These are phyloP conservation scores for Streptanthus diversifolius DNA, from an alignment of 345 rosid genomes.

Conservation along the genomic window DNA sequence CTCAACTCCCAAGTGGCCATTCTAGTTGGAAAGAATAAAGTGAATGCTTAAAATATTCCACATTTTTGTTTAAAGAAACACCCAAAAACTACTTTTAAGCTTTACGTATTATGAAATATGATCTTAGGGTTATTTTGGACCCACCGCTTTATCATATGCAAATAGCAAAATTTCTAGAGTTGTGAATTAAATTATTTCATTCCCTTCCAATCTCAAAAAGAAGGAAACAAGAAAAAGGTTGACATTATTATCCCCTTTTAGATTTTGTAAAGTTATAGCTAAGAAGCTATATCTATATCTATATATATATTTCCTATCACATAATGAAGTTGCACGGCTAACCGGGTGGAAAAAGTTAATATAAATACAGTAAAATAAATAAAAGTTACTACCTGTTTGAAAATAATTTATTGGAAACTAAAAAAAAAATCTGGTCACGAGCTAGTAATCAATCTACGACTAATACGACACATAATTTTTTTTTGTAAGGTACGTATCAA, in stretches of 20 bases:
- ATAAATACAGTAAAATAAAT: background rate
- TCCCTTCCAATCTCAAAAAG: constrained; percentile 20
- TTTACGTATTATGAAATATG: constrained; percentile 13
- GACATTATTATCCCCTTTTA: constrained; percentile 29
- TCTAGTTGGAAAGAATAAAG: constrained; percentile 29
- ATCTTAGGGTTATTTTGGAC: constrained; percentile 25
- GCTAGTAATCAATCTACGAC: background rate
- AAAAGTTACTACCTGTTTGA: background rate
- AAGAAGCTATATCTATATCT: constrained; percentile 9
- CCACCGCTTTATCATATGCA: constrained; percentile 33
- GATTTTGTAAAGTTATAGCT: constrained; percentile 27
- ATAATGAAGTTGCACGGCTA: constrained; percentile 14
- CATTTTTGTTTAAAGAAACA: constrained; percentile 7
- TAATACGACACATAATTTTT: background rate
- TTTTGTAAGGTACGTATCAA: background rate
- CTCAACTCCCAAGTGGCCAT: constrained; percentile 24
- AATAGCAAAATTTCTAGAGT: constrained; percentile 32
- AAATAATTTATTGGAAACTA: background rate
- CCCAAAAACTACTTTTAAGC: constrained; percentile 31
- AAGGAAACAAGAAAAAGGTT: constrained; percentile 31
- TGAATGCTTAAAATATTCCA: constrained; percentile 20
- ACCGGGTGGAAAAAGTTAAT: background rate
- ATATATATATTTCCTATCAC: constrained; percentile 6
- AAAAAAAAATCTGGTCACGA: background rate
- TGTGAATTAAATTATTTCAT: constrained; percentile 29